Evolutionary conservation across 257 asterid species (phyloP).

Genomic region (Avicennia marina): DNA sequence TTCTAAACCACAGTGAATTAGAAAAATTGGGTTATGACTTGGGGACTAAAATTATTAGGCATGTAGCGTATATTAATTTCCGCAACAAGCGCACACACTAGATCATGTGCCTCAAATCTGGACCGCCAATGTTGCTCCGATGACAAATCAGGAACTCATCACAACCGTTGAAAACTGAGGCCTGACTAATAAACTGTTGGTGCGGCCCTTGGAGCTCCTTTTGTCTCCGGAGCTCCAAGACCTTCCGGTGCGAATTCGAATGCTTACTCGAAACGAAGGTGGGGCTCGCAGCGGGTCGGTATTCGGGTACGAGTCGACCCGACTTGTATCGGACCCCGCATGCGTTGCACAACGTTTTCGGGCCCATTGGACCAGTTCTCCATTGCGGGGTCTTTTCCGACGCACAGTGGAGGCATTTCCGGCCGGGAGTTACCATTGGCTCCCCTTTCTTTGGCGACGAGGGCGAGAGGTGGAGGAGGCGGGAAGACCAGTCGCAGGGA

Average conservation of each 20-base stretch:
- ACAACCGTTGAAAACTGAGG: conserved; percentile 69
- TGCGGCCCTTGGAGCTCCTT: conserved; percentile 60
- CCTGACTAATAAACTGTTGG: conserved; percentile 46
- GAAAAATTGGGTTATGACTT: conserved; percentile 48
- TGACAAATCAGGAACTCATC: conserved; percentile 82
- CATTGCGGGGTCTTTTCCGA: conserved; percentile 98
- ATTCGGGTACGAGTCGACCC: conserved; percentile 95
- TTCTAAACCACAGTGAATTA: conserved; percentile 32
- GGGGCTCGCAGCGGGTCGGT: conserved; percentile 97
- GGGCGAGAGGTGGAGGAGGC: conserved; percentile 62
- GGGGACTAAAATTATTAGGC: neutral
- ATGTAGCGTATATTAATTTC: neutral
- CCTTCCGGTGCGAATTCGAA: conserved; percentile 96
- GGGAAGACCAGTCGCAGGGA: conserved; percentile 95
- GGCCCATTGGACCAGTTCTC: conserved; percentile 98
- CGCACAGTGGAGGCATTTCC: conserved; percentile 86
- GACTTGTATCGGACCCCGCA: conserved; percentile 96
- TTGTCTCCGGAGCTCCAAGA: conserved; percentile 88
- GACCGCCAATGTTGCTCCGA: conserved; percentile 48
- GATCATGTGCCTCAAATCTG: conserved; percentile 72
- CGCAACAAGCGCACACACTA: conserved; percentile 27
- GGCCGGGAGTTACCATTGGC: conserved; percentile 46
- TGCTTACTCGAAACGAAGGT: conserved; percentile 72
- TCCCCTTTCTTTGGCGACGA: conserved; percentile 36
- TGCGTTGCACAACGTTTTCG: conserved; percentile 91